These are phyloP conservation scores for Nyctanthes arbortristis DNA, from an alignment of 257 asterid species.

Conservation along the genomic window DNA sequence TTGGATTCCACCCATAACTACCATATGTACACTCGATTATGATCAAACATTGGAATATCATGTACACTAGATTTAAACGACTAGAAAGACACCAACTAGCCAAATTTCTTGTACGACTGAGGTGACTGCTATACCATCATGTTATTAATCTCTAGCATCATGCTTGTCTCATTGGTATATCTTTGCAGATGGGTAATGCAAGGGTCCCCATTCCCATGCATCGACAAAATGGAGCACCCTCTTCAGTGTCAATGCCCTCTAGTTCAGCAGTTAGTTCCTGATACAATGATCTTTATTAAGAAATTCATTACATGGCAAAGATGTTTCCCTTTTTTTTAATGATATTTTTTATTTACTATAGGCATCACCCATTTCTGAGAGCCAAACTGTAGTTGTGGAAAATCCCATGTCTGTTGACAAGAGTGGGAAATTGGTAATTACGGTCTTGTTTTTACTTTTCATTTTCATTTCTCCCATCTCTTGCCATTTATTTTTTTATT, in stretches of 20 bases:
- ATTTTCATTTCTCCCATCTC: background rate
- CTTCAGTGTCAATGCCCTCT: slow-evolving; percentile 47
- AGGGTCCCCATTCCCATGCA: slow-evolving; percentile 63
- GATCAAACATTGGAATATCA: slow-evolving; percentile 5
- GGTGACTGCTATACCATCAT: slow-evolving; percentile 14
- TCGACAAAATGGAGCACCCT: slow-evolving; percentile 46
- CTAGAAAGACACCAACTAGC: background rate
- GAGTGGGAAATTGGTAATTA: slow-evolving; percentile 15
- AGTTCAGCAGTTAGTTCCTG: slow-evolving; percentile 47
- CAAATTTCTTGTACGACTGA: slow-evolving; percentile 2
- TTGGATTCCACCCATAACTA: background rate
- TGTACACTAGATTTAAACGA: background rate
- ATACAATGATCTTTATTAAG: background rate
- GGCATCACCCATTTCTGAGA: slow-evolving; percentile 28
- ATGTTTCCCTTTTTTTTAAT: background rate
- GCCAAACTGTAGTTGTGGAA: too few species aligned
- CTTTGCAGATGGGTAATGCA: slow-evolving; percentile 55
- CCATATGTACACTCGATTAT: slow-evolving; percentile 11
- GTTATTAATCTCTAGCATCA: slow-evolving; percentile 14
- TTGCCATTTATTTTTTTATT: background rate
- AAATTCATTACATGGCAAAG: background rate
- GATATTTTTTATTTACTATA: slow-evolving; percentile 10
- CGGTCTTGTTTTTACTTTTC: slow-evolving; percentile 1
- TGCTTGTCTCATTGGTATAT: slow-evolving; percentile 14
- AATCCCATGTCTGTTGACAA: too few species aligned